Base-by-base conservation (phyloP, 805 yeast species). In the Yamadazyma sp. region DNA sequence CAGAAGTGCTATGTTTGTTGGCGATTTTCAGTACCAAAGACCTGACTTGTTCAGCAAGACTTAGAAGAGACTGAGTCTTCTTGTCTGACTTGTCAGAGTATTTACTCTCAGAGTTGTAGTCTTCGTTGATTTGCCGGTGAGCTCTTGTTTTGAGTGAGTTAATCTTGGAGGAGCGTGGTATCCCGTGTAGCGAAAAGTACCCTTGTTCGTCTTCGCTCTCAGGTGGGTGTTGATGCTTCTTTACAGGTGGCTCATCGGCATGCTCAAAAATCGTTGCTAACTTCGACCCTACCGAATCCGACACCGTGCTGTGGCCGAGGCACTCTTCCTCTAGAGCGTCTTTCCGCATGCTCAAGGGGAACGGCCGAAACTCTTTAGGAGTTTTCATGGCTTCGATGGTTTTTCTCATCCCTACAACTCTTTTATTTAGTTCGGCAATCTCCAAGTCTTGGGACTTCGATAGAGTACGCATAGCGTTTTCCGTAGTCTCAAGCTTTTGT, bases 281-380 rank as follows among this genome's bases (percentile, higher is more conserved):
- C 28, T 13, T n/a, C 10, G 28, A 25, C 8, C 28, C 28, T 7
- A 13, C 14, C 7, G 12, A 13, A 8, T 21, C 24, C 12, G 28
- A 25, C 3, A 25, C 10, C 7, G 29, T 33, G 16, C 30, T 33
- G 12, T 25, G 23, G 4, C 16, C 30, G 17, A 25, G 19, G 7
- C n/a, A 11, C 6, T 15, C 19, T 10, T 19, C 20, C 18, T 30
- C 15, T 15, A 19, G 25, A 6, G 12, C 31, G 16, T 12, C 25
- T 12, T 25, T 19, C 5, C 24, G 12, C 11, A 47, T 37, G 29
- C 47, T 51, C 18, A 53, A 45, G 1, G 57, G 57, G 40, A 51
- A 53, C 3, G 57, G 57, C 23, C 41, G 46, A 21, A 35, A 28
- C 14, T 27, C 16, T 30, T 14, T 4, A 13, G 34, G 25, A 6